phyloP scores from a whole-genome alignment of 2,329 filamentous ascomycete species.

The Exophiala sp. region DNA sequence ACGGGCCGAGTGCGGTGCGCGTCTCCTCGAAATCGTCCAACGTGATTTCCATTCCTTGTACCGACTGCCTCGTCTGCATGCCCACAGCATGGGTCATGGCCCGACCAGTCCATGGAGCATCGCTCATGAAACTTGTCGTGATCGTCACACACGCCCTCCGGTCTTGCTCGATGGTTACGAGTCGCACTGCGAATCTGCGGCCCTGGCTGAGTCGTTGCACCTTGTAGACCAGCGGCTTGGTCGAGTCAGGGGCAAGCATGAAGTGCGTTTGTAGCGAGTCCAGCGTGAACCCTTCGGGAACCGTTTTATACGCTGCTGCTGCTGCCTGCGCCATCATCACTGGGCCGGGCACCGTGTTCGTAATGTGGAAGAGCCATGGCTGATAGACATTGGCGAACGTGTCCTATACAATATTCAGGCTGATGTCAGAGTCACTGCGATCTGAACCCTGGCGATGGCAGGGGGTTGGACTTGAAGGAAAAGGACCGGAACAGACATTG shows the following conservation, averaged over 20 bases:
- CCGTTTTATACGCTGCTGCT: slow-evolving; percentile 24
- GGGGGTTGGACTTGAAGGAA: too few species aligned
- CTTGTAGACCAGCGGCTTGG: slow-evolving; percentile 17
- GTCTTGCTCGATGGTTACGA: slow-evolving; percentile 21
- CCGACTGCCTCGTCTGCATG: slow-evolving; percentile 8
- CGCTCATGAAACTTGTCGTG: slow-evolving; percentile 22
- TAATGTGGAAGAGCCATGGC: slow-evolving; percentile 26
- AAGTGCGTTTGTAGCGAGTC: slow-evolving; percentile 27
- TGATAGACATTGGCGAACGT: slow-evolving; percentile 21
- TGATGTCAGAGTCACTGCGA: too few species aligned
- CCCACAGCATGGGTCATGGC: slow-evolving; percentile 22
- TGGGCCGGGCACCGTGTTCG: slow-evolving; percentile 22
- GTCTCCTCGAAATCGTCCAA: slow-evolving; percentile 24
- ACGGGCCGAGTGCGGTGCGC: slow-evolving; percentile 17
- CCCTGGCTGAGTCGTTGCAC: slow-evolving; percentile 25
- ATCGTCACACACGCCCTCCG: slow-evolving; percentile 14
- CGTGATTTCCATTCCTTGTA: slow-evolving; percentile 23
- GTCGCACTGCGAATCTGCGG: slow-evolving; percentile 22
- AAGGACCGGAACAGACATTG: not conserved
- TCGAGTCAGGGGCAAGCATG: slow-evolving; percentile 18
- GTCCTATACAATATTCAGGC: too few species aligned
- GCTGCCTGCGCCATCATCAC: slow-evolving; percentile 26
- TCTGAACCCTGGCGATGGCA: too few species aligned
- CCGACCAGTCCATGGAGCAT: slow-evolving; percentile 19
- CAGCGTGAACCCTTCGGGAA: slow-evolving; percentile 19